Evolutionary conservation across 2,329 filamentous ascomycete species (phyloP), one percentile per base, ranked within the genome.

Genomic region (Monosporascus sp.): DNA sequence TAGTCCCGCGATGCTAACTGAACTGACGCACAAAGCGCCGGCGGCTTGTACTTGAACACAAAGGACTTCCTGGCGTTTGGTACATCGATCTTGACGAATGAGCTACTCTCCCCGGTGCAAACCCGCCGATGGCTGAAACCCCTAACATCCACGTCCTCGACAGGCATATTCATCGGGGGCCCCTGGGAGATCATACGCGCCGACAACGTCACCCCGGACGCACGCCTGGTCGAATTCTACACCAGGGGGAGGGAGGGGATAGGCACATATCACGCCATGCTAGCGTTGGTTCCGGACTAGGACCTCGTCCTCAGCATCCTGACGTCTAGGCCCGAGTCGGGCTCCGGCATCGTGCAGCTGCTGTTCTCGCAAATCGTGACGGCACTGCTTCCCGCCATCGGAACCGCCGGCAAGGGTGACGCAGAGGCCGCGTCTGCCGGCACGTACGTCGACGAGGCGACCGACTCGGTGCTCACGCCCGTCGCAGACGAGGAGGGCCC

Each of bases 121-220:
- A 77, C 78, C 1, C 66, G 73, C 2, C 60, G 65, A 20, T 79
- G 76, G 77, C 67, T 79, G 55, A 76, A 78, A 56, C 76, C 72
- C 3, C 61, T 64, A 3, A 60, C 67, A 6, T 67, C 68, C 58
- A 76, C 72, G 1, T 70, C 70, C 0, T 69, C 65, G 3, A 63
- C 65, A 51, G 68, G 67, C 3, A 65, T 68, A 41, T 67, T 70
- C 26, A 65, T 78, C 35, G 77, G 76, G 7, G 68, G 67, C 6
- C 74, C 75, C 0, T 79, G 76, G 75, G 76, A 79, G 58, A 79
- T 79, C 48, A 63, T 70, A 24, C 72, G 72, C 31, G 59, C 64
- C 31, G 60, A 71, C 50, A 67, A 66, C 57, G 54, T 74, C 31
- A 70, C 70, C 5, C 56, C 63, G 0, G 71, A 73, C 53, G 66